Evolutionary conservation across 164 flowering plant genomes (phyloP), one percentile per base, ranked within the genome.

Genomic region (Cinnamomum micranthum): DNA sequence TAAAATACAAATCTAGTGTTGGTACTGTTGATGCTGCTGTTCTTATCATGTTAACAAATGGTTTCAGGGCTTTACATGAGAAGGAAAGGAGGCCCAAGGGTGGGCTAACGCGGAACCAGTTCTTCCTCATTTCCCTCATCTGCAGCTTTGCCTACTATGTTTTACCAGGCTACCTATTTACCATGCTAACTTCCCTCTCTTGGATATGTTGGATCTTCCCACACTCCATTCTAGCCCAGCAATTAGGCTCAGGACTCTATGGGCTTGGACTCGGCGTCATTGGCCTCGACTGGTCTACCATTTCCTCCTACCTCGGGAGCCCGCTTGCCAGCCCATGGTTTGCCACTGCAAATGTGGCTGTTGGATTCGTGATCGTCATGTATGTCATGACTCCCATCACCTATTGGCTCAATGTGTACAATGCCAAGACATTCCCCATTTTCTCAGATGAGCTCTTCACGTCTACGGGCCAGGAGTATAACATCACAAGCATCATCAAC

Each of bases 301-400:
- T 88, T 64, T 86, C 94, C 3, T 77, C 96, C 47, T 93, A 90
- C 81, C 88, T 93, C 6, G 92, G 90, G 13, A 90, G 92, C 82
- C 97, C 97, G 19, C 87, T 91, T 4, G 96, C 94, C 0, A 90
- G 94, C 80, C 97, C 97, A 47, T 93, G 94, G 96, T 93, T 91
- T 50, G 97, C 97, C 78, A 91, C 95, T 0, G 95, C 93, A 33
- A 91, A 93, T 74, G 88, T 93, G 0, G 94, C 94, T 0, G 90
- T 69, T 11, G 97, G 97, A 0, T 93, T 80, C 68, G 47, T 80
- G 17, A 3, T 91, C 1, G 76, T 93, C 77, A 88, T 87, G 88
- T 93, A 91, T 72, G 83, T 93, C 6, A 52, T 90, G 50, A 87
- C 89, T 0, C 97, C 97, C 0, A 11, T 86, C 1, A 51, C 79